A percentile compares a stretch with the other conserved stretches of the same genome.
Evolutionary conservation across 1,139 yeast species (phyloP).

Genomic region (Yamadazyma buinensis): DNA sequence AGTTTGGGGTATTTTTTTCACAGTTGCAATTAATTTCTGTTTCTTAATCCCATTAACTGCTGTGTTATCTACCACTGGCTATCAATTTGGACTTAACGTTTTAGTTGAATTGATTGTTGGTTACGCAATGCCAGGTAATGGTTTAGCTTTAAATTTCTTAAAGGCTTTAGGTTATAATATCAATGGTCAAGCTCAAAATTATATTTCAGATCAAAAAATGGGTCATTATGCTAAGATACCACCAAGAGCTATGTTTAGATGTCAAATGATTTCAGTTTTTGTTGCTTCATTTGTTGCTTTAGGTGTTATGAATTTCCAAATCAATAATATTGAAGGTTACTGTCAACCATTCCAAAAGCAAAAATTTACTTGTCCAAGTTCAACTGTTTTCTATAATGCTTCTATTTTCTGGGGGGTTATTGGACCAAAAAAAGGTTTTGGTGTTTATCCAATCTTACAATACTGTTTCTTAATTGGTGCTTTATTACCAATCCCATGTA

Average conservation of each 20-base stretch:
- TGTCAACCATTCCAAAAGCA: constrained; percentile 33
- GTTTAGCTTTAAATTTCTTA: constrained; percentile 53
- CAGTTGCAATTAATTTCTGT: constrained; percentile 48
- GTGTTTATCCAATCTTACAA: constrained; percentile 45
- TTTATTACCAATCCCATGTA: constrained; percentile 40
- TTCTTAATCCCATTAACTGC: constrained; percentile 51
- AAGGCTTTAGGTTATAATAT: constrained; percentile 59
- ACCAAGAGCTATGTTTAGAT: constrained; percentile 57
- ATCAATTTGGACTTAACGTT: constrained; percentile 51
- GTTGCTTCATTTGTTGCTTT: constrained; percentile 42
- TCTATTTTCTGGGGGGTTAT: constrained; percentile 63
- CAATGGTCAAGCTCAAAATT: constrained; percentile 57
- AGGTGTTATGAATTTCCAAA: constrained; percentile 52
- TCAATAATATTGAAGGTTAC: constrained; percentile 28
- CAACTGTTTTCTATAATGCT: constrained; percentile 48
- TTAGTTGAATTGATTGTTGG: constrained; percentile 60
- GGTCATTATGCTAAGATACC: constrained; percentile 60
- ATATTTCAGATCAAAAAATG: constrained; percentile 52
- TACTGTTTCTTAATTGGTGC: constrained; percentile 57
- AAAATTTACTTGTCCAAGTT: constrained; percentile 47
- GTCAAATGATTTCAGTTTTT: constrained; percentile 47
- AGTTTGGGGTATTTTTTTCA: constrained; percentile 55
- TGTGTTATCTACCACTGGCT: constrained; percentile 52
- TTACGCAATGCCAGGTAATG: constrained; percentile 61
- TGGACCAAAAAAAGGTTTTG: constrained; percentile 52